Conservation (phyloP, 345 rosid species). For the Eucalyptus virginea region DNA sequence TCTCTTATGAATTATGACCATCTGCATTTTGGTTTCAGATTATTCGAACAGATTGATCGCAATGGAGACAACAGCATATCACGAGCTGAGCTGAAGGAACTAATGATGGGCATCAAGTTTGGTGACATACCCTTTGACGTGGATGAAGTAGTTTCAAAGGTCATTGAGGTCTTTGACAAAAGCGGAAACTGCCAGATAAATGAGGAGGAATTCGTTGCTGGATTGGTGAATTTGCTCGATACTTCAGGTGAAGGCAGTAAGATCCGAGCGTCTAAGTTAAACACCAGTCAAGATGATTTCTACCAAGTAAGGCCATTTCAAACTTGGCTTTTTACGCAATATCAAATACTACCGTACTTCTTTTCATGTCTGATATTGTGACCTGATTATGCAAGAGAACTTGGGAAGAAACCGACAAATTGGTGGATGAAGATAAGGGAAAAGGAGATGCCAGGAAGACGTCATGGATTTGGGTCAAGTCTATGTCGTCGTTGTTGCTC, state of each 20-base stretch:
- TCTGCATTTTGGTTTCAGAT: background rate
- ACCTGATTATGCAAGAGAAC: background rate
- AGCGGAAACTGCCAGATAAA: background rate
- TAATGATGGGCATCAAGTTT: constrained; percentile 4
- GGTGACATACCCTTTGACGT: constrained; percentile 2
- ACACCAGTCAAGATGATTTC: background rate
- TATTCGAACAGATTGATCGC: constrained; percentile 7
- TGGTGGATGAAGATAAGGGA: constrained; percentile 1
- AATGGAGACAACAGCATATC: constrained; percentile 3
- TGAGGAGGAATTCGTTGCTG: constrained; percentile 10
- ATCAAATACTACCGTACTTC: background rate
- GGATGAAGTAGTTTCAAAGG: constrained; percentile 6
- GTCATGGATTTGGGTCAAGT: background rate
- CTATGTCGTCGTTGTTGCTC: background rate
- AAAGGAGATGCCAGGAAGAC: background rate
- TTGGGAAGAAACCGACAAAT: constrained; percentile 12
- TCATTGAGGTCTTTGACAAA: constrained; percentile 10
- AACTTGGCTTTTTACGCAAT: background rate
- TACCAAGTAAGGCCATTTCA: background rate
- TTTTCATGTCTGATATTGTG: background rate
- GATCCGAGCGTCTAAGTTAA: background rate
- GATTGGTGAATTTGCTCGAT: constrained; percentile 6
- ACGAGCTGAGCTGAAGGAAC: constrained; percentile 2
- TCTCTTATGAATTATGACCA: background rate
- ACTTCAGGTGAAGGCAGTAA: background rate